A percentile compares a stretch with the other conserved stretches of the same genome.
phyloP scores from a whole-genome alignment of 352 stramenopile genomes.

The Hyaloperonospora arabidopsidis region DNA sequence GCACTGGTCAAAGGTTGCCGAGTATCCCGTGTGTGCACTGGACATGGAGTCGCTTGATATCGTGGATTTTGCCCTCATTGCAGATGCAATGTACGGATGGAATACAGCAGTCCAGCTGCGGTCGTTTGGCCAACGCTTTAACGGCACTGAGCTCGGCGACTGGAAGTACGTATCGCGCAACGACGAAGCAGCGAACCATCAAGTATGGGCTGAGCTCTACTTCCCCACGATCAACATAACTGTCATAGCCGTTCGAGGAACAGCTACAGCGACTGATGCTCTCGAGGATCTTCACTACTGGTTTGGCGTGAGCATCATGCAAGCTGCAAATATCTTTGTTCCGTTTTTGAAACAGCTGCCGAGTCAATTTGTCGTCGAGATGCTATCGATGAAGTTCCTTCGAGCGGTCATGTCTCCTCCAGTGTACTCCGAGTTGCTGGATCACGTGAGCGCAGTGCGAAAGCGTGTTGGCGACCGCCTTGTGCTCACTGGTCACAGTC shows the following conservation, averaged over 20 bases:
- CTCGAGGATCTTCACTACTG: constrained; percentile 84
- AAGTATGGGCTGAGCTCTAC: constrained; percentile 81
- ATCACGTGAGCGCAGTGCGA: constrained; percentile 51
- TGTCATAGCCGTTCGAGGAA: constrained; percentile 75
- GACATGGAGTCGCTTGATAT: constrained; percentile 56
- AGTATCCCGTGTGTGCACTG: constrained; percentile 76
- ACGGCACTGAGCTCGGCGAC: constrained; percentile 64
- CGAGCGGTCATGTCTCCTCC: constrained; percentile 63
- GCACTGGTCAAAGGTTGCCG: constrained; percentile 43
- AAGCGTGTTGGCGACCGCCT: constrained; percentile 56
- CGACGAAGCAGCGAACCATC: constrained; percentile 51
- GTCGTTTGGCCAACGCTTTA: constrained; percentile 74
- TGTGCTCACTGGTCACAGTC: constrained; percentile 76
- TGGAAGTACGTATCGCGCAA: constrained; percentile 74
- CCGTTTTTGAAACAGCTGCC: constrained; percentile 83
- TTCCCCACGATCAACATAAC: constrained; percentile 82
- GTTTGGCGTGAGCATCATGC: constrained; percentile 85
- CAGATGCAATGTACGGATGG: constrained; percentile 73
- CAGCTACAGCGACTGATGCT: constrained; percentile 70
- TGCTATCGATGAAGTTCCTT: constrained; percentile 76
- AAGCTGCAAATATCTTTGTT: constrained; percentile 77
- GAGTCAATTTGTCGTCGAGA: constrained; percentile 64
- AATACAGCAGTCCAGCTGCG: constrained; percentile 67
- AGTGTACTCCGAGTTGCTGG: constrained; percentile 65
- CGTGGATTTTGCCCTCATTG: constrained; percentile 81